Base-by-base conservation (phyloP, 176 grass and related monocot genomes). In the Avena eriantha region DNA sequence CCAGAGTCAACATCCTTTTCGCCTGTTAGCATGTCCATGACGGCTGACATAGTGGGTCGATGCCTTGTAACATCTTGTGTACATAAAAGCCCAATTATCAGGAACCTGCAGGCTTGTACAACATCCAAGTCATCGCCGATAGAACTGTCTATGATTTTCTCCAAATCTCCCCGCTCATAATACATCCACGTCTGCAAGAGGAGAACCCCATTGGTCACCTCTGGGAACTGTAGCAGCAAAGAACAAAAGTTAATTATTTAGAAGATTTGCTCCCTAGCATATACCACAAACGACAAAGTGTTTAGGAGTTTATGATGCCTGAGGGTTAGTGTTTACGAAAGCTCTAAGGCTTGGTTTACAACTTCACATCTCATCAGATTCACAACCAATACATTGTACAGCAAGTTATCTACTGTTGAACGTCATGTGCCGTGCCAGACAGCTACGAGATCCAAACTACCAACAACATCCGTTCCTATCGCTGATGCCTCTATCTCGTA, bases 141-240 rank as follows among this genome's bases (percentile, higher is more conserved):
- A 89, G 88, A 95, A 68, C 84, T 48, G 69, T 94, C 96, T 60
- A 95, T 59, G 39, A 95, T 89, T 74, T 84, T 89, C 39, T 73
- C 61, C 64, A 98, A 57, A 80, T 85, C 53, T 39, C 91, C 91
- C 24, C 75, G 86, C 39, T 98, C 90, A 61, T 92, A 91, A 58
- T 88, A 88, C 56, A 89, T 83, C 93, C 96, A 98, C 70, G 91
- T 94, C 86, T 94, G 96, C 93, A 95, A 85, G 77, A 90, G 82
- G 75, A 97, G 92, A 93, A 90, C 84, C 63, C 87, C 88, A 80
- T 93, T 90, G 59, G 88, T 95, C 76, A 86, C 77, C 74, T 91
- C 95, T 75, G 87, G 88, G 63, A 90, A 91, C 88, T 92, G 83
- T 84, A 66, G 81, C 79, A 79, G 63, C 81, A 91, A 87, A 90